Conservation (phyloP, 257 asterid species). For the Solanum phureja region DNA sequence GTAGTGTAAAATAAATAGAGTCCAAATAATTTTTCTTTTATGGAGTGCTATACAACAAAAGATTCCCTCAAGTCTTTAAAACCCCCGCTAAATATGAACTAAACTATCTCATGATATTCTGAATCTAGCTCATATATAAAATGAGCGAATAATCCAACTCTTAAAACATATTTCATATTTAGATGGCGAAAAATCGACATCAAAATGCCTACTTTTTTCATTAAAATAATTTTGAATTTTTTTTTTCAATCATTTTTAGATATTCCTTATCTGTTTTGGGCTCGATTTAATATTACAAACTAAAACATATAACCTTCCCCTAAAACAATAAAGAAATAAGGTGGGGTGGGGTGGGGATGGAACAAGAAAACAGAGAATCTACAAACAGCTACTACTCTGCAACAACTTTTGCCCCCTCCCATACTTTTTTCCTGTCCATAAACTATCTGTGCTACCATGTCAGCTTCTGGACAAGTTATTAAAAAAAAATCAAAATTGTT, state of each 20-base stretch:
- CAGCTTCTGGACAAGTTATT: neutral
- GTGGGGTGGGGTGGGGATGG: neutral
- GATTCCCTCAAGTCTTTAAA: neutral
- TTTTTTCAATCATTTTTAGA: no score
- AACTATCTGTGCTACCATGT: neutral
- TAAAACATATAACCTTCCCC: neutral
- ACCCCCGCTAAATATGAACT: neutral
- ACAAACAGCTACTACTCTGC: slow-evolving; percentile 5
- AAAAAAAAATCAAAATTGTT: neutral
- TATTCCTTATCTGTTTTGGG: rapidly evolving
- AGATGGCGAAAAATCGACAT: neutral
- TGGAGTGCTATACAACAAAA: neutral
- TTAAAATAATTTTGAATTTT: rapidly evolving
- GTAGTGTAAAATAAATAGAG: neutral
- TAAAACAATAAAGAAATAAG: neutral
- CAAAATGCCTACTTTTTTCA: no score
- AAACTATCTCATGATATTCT: no score
- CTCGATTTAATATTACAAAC: neutral
- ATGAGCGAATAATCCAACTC: neutral
- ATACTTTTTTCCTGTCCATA: neutral
- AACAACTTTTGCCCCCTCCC: slow-evolving; percentile 11
- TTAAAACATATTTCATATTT: neutral
- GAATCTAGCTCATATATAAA: neutral
- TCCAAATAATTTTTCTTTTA: no score
- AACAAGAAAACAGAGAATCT: slow-evolving; percentile 16